These are phyloP conservation scores for Histomonas meleagridis DNA, from an alignment of 208 protist genomes.

Conservation along the genomic window DNA sequence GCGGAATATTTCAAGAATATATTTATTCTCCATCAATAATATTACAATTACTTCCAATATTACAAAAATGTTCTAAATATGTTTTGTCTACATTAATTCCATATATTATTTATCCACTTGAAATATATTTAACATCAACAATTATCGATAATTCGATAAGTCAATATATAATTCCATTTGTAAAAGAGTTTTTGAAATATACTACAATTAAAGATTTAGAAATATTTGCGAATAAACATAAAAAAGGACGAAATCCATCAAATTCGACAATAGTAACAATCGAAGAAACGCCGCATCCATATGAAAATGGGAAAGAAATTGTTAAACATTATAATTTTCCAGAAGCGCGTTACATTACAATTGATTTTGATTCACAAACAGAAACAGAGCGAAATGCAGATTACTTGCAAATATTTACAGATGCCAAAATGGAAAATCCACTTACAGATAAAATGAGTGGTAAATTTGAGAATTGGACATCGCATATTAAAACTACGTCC, in stretches of 20 bases:
- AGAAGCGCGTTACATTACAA: neutral
- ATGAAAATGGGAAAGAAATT: neutral
- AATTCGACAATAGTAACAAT: neutral
- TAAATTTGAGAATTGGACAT: neutral
- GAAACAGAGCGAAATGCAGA: neutral
- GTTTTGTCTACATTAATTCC: neutral
- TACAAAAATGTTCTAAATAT: neutral
- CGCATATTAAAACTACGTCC: neutral
- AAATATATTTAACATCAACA: neutral
- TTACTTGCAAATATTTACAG: slow-evolving; percentile 3
- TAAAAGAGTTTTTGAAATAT: neutral
- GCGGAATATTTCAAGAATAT: neutral
- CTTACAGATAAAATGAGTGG: neutral
- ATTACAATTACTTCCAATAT: neutral
- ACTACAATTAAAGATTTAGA: neutral
- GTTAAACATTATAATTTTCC: slow-evolving; percentile 18
- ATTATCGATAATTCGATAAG: neutral
- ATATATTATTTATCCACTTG: neutral
- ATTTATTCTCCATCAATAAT: neutral
- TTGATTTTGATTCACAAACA: neutral
- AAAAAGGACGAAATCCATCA: neutral
- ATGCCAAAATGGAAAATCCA: neutral
- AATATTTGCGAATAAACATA: neutral
- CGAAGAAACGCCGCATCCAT: slow-evolving; percentile 19
- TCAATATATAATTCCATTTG: no score